These are phyloP conservation scores for Gossypium raimondii DNA, from an alignment of 345 rosid genomes.

Conservation along the genomic window DNA sequence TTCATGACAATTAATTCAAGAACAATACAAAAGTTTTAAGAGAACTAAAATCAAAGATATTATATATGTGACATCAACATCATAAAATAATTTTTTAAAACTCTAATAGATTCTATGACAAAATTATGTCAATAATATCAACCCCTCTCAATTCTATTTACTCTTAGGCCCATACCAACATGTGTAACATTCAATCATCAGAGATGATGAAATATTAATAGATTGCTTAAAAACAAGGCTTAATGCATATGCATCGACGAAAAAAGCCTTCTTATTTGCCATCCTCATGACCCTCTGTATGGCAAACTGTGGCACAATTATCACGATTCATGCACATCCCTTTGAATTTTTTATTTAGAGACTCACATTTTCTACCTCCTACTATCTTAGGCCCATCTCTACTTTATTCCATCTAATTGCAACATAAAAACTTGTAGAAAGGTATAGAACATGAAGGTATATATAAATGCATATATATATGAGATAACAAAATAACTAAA, in stretches of 20 bases:
- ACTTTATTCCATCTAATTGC: neutral
- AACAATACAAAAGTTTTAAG: neutral
- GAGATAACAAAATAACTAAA: too few relatives aligned
- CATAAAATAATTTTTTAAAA: neutral
- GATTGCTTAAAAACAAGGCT: neutral
- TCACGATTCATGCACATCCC: constrained; percentile 26
- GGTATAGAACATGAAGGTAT: neutral
- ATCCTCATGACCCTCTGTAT: constrained; percentile 29
- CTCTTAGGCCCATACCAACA: neutral
- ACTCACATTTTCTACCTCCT: constrained; percentile 38
- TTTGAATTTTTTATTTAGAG: constrained; percentile 34
- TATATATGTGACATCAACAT: neutral
- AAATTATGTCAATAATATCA: neutral
- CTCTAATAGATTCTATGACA: neutral
- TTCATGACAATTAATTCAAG: neutral
- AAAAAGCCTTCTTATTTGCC: constrained; percentile 39
- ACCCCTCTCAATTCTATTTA: neutral
- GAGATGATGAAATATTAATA: neutral
- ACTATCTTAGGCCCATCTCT: constrained; percentile 1
- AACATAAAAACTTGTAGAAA: neutral
- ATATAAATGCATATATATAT: too few relatives aligned
- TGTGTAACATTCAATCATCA: neutral
- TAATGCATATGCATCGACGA: constrained; percentile 42
- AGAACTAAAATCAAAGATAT: neutral
- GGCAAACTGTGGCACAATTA: constrained; percentile 36